A percentile compares a stretch with the other conserved stretches of the same genome.
These are phyloP conservation scores for Crucibulum laeve DNA, from an alignment of 768 basidiomycete genomes.

Conservation along the genomic window DNA sequence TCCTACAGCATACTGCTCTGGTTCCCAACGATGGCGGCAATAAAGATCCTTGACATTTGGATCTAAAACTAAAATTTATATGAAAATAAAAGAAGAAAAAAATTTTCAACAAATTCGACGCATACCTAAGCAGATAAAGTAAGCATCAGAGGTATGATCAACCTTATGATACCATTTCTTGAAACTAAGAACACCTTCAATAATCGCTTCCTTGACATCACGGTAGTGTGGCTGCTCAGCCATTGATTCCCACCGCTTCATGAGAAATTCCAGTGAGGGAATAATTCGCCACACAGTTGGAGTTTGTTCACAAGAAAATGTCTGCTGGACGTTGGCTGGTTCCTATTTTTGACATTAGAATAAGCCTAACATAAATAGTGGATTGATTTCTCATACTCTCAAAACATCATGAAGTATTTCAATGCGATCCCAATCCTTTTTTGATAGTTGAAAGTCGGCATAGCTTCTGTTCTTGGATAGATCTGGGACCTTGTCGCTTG, in stretches of 20 bases:
- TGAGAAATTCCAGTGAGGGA: slow-evolving; percentile 19
- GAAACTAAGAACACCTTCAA: slow-evolving; percentile 17
- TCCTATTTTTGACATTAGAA: slow-evolving; percentile 11
- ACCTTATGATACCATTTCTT: slow-evolving; percentile 25
- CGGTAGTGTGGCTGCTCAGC: slow-evolving; percentile 10
- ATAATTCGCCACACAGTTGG: slow-evolving; percentile 20
- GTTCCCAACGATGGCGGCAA: slow-evolving; percentile 13
- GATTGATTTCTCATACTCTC: slow-evolving; percentile 3
- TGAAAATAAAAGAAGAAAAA: slow-evolving; percentile 1
- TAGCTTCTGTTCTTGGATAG: neutral
- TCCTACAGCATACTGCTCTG: slow-evolving; percentile 6
- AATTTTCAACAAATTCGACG: neutral
- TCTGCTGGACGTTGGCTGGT: slow-evolving; percentile 13
- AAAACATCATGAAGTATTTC: neutral
- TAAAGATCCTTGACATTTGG: slow-evolving; percentile 15
- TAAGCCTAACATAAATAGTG: neutral
- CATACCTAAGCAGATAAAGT: slow-evolving; percentile 19
- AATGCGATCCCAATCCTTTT: neutral
- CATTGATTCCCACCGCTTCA: slow-evolving; percentile 14
- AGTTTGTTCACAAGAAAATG: slow-evolving; percentile 16
- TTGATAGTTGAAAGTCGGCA: neutral
- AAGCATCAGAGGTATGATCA: too few relatives aligned
- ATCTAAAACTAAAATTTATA: slow-evolving; percentile 12
- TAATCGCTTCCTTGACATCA: slow-evolving; percentile 12
- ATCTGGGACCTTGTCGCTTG: neutral